These are phyloP conservation scores for Ichthyophthirius multifiliis DNA, from an alignment of 169 alveolate genomes.

Conservation along the genomic window DNA sequence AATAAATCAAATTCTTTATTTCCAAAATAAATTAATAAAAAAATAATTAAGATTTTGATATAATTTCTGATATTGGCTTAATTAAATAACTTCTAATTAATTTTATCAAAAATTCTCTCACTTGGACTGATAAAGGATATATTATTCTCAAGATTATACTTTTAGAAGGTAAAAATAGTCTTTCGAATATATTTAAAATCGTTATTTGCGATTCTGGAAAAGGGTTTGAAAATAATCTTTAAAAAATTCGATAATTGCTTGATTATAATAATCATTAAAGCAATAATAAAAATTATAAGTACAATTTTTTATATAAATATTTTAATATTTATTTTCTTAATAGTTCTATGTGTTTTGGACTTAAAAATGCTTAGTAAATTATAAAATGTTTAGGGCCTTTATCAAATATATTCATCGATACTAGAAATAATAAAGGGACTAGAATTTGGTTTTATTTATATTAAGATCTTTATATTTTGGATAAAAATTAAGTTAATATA, in stretches of 20 bases:
- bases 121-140: neutral
- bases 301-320: neutral
- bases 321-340: neutral
- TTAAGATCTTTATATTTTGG: neutral
- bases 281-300: neutral
- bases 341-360: conserved; percentile 6
- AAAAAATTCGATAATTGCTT: neutral
- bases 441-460: neutral
- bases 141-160: neutral
- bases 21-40: neutral
- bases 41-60: neutral
- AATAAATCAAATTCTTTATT: neutral
- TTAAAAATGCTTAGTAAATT: neutral
- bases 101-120: neutral
- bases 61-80: neutral
- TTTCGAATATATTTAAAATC: neutral
- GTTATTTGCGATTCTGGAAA: neutral
- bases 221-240: neutral
- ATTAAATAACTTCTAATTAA: neutral
- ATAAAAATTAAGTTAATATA: neutral
- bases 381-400: neutral
- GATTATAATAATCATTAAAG: neutral
- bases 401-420: neutral
- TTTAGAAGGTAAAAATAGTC: neutral
- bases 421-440: neutral